A percentile compares a stretch with the other conserved stretches of the same genome.
Conservation (phyloP, 2,329 filamentous ascomycete genomes). For the Ophiognomonia clavigignenti-juglandacearum region DNA sequence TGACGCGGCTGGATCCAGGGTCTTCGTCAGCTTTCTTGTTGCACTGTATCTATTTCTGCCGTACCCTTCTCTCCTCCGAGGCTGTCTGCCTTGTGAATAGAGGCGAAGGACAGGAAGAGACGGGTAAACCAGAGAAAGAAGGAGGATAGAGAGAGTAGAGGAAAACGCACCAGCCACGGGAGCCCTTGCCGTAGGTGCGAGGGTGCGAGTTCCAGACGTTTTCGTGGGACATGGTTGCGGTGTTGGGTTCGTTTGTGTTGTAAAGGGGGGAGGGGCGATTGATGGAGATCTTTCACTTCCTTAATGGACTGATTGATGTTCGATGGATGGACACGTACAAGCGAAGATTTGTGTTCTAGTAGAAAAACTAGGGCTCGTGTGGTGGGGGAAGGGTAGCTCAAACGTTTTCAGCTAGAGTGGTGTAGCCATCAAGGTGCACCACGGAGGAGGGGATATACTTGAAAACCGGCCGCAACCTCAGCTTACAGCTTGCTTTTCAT, state of each 20-base stretch:
- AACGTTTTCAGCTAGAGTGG: not conserved
- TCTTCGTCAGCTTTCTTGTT: not conserved
- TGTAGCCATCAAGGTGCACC: not conserved
- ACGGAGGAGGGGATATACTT: not conserved
- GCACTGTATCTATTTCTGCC: too few relatives aligned
- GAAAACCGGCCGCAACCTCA: too few relatives aligned
- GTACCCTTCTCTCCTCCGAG: too few relatives aligned
- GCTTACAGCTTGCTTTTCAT: too few relatives aligned
- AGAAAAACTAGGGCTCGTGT: conserved; percentile 2
- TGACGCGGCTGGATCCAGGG: conserved; percentile 6
- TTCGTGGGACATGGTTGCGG: conserved; percentile 44
- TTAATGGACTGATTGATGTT: not conserved
- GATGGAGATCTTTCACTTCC: too few relatives aligned
- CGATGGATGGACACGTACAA: not conserved
- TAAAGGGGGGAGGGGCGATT: not conserved
- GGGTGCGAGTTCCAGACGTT: conserved; percentile 82
- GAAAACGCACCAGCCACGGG: conserved; percentile 63
- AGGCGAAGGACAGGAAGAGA: too few relatives aligned
- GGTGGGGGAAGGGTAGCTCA: not conserved
- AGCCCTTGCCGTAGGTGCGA: conserved; percentile 75
- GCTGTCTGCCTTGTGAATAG: too few relatives aligned
- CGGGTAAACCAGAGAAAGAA: too few relatives aligned
- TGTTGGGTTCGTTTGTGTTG: not conserved
- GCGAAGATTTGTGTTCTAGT: not conserved
- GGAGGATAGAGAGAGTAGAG: conserved; percentile 4